These are phyloP conservation scores for Alliaria petiolata DNA, from an alignment of 345 rosid species.

Conservation along the genomic window DNA sequence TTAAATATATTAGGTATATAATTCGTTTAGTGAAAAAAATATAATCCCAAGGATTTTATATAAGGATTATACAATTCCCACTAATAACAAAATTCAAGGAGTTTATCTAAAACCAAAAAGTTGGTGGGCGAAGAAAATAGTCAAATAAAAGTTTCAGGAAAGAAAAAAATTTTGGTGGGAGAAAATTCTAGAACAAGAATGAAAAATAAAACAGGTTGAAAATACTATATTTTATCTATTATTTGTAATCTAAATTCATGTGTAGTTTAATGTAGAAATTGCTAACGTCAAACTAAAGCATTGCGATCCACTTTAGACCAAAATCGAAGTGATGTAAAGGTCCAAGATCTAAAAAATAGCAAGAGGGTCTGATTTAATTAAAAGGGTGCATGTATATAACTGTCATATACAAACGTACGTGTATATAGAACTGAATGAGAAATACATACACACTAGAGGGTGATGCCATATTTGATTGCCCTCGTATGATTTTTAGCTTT, in stretches of 20 bases:
- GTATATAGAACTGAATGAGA: background rate
- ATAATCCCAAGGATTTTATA: background rate
- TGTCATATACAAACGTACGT: no score
- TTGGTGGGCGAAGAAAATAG: background rate
- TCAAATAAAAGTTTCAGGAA: background rate
- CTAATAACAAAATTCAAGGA: background rate
- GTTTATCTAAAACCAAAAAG: background rate
- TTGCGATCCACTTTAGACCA: slow-evolving; percentile 16
- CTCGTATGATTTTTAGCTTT: background rate
- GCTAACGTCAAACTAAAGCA: slow-evolving; percentile 14
- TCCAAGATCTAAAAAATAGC: background rate
- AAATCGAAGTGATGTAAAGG: slow-evolving; percentile 7
- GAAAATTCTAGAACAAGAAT: background rate
- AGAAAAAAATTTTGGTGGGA: background rate
- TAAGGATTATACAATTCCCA: background rate
- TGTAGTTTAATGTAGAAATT: background rate
- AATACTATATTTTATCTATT: no score
- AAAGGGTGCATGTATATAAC: background rate
- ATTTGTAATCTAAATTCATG: background rate
- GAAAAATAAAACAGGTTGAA: background rate
- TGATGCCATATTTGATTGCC: background rate
- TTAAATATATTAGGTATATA: background rate
- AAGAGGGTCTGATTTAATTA: background rate
- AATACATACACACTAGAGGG: background rate
- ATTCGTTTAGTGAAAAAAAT: background rate